Evolutionary conservation across 2,329 filamentous ascomycete species (phyloP), one percentile per base, ranked within the genome.

Genomic region (Aureobasidium leucospermi): DNA sequence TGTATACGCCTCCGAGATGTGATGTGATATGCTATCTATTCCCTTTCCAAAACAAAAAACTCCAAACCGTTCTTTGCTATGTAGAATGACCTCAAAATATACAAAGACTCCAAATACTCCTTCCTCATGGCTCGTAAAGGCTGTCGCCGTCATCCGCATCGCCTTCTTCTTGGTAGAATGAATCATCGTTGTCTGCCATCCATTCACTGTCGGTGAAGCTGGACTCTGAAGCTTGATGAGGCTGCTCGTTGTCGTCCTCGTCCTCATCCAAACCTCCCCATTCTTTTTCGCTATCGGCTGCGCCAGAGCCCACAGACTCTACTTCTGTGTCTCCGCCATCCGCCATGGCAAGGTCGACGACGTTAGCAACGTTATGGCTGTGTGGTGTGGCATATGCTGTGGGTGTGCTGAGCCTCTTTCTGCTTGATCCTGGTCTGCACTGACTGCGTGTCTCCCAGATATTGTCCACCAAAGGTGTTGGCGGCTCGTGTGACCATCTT

Each of bases 301-400:
- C 31, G 10, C 36, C 55, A n/a, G 55, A 58, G 15, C 55, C 34
- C 1, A 58, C 67, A 11, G 65, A 67, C 19, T 67, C 68, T 2
- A 64, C 52, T 42, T 70, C 70, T 8, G 66, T 68, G 36, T 70
- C 69, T 8, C 70, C 69, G 52, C 73, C 65, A 48, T 70, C 70
- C 7, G 70, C 67, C 23, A 61, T 53, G 9, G 36, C 60, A 2
- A 68, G 69, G 15, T 69, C 70, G n/a, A 71, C 53, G 39, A 73
- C 67, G 0, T 68, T 68, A 0, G 67, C 67, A 0, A 71, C 70
- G 23, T 61, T 63, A 49, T 65, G 63, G 67, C 87, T 90, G 68
- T 86, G 79, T 0, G 88, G 88, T 0, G 88, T 92, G 2, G 87
- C 86, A 67, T 91, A 91, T n/a, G 84, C 85, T 64, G 1, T 82